Percentiles rank a stretch among this genome's conserved stretches.
phyloP scores from a whole-genome alignment of 2,329 filamentous ascomycete genomes.

The Alternaria alternata region DNA sequence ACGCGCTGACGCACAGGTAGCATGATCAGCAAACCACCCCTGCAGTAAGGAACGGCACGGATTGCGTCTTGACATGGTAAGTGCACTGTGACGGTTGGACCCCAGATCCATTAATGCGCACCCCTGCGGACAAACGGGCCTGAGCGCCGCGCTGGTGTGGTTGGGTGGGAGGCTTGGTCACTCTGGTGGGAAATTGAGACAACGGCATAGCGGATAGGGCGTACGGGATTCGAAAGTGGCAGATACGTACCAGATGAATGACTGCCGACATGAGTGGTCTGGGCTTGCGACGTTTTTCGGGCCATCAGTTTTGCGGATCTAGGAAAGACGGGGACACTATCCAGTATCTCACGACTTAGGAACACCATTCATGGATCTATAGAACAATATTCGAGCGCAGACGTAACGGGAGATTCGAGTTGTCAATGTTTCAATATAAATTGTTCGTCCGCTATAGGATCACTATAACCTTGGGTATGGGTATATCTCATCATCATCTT shows the following conservation, averaged over 20 bases:
- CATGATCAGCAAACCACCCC: slow-evolving; percentile 5
- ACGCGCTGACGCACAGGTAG: slow-evolving; percentile 8
- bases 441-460: slow-evolving; percentile 17
- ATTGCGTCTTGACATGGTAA: slow-evolving; percentile 4
- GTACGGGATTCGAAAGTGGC: not conserved
- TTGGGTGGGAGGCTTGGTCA: not conserved
- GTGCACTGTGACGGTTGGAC: not conserved
- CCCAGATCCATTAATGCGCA: slow-evolving; percentile 8
- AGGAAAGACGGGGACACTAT: not conserved
- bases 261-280: slow-evolving; percentile 11
- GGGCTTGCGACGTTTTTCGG: not conserved
- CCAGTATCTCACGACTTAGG: not conserved
- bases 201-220: not conserved
- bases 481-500: slow-evolving; percentile 38
- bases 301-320: not conserved
- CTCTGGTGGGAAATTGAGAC: not conserved
- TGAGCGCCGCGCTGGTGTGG: slow-evolving; percentile 10
- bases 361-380: not conserved
- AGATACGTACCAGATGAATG: slow-evolving; percentile 1
- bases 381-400: not conserved
- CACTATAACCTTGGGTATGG: slow-evolving; percentile 27
- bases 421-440: not conserved
- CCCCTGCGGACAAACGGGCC: slow-evolving; percentile 18
- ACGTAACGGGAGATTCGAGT: not conserved
- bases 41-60: slow-evolving; percentile 7